Evolutionary conservation across 352 stramenopile genomes (phyloP).

Genomic region (Stramenopiles sp.): DNA sequence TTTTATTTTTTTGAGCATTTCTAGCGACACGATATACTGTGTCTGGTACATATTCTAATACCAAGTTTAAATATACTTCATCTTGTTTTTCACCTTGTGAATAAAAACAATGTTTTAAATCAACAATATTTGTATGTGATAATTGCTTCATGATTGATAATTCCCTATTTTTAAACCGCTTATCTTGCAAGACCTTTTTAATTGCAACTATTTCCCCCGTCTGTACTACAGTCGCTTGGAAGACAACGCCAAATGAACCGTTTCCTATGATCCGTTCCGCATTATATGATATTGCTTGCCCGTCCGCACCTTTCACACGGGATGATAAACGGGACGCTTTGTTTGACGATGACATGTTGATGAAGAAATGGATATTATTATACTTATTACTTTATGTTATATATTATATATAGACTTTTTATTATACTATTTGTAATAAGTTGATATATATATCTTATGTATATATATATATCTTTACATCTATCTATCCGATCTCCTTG

Average conservation of each 20-base stretch:
- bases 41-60: constrained; percentile 97
- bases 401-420: too few species aligned
- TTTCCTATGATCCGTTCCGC: constrained; percentile 98
- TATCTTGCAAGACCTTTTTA: constrained; percentile 99
- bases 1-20: constrained; percentile 86
- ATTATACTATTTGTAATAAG: too few species aligned
- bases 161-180: constrained; percentile 99
- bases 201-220: constrained; percentile 95
- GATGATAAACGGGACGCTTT: too few species aligned
- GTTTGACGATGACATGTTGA: too few species aligned
- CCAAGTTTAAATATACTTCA: constrained; percentile 95
- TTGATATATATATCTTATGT: too few species aligned
- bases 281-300: too few species aligned
- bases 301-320: too few species aligned
- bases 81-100: constrained; percentile 78
- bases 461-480: too few species aligned
- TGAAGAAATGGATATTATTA: too few species aligned
- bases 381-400: too few species aligned
- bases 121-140: constrained; percentile 95
- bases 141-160: constrained; percentile 98
- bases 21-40: constrained; percentile 90
- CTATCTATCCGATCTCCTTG: too few species aligned
- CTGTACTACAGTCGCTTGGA: constrained; percentile 85
- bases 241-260: constrained; percentile 97
- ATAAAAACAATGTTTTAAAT: constrained; percentile 97